phyloP scores from a whole-genome alignment of 495 filamentous ascomycete genomes.

The Penicillium lagena region DNA sequence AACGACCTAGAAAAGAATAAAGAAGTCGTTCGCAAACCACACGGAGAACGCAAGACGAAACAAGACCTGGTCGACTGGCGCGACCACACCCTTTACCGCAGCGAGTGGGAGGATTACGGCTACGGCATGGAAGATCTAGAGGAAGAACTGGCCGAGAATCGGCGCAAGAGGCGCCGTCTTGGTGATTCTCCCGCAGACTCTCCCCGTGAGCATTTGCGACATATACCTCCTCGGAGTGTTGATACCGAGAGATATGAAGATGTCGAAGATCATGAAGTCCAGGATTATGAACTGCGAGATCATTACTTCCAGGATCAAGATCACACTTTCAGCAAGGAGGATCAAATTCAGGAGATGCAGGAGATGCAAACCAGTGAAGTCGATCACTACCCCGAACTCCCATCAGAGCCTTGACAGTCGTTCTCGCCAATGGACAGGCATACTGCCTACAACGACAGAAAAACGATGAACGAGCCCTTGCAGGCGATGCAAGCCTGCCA shows the following conservation, averaged over 20 bases:
- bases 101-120: constrained; percentile 46
- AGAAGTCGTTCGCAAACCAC: constrained; percentile 7
- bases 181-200: not conserved
- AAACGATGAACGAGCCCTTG: no score
- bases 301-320: no score
- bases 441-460: no score
- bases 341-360: no score
- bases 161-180: constrained; percentile 24
- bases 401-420: no score
- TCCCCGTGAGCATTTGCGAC: no score
- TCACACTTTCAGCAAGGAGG: no score
- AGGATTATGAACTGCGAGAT: not conserved
- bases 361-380: not conserved
- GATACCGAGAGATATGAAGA: not conserved
- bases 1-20: not conserved
- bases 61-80: constrained; percentile 41
- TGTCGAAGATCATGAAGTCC: not conserved
- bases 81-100: constrained; percentile 32
- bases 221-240: not conserved
- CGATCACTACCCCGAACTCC: not conserved
- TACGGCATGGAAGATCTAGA: constrained; percentile 20
- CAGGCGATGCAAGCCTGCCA: no score
- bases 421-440: no score
- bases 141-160: constrained; percentile 27
- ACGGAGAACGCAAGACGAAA: constrained; percentile 19